Base-by-base conservation (phyloP, 345 rosid genomes). In the Carallia pectinifolia region DNA sequence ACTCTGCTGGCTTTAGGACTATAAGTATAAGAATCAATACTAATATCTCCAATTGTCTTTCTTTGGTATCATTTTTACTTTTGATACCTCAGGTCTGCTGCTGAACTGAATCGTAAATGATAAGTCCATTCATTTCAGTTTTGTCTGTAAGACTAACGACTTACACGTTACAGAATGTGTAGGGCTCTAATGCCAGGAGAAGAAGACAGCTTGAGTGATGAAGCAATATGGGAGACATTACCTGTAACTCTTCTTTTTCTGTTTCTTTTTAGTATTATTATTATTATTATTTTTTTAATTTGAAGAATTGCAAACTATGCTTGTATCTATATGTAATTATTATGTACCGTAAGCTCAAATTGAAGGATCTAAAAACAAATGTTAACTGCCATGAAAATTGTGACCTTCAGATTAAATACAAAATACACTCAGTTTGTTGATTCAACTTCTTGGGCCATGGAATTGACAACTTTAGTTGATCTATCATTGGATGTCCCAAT, bases 151-250 rank as follows among this genome's bases (percentile, higher is more conserved):
- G 39, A 19, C 12, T 65, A 53, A 39, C 62, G 38, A 56, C 58
- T 62, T 71, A 72, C 38, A 75, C 72, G 75, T 47, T 68, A 69
- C 82, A 94, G 98, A 76, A 94, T 94, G 97, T 94, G 98, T 64
- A 89, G 87, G 80, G 95, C 95, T 74, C 79, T 94, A 70, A 90
- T 91, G 96, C 97, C 97, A 1, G 96, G 93, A 58, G 98, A 94
- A 71, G 98, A 92, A 77, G 97, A 88, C 74, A 85, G 83, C 83
- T 85, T 86, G 81, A 87, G 77, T 58, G 97, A 91, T 76, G 98
- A 91, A 85, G 89, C 97, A 74, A 85, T 91, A 83, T 91, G 96
- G 98, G 97, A 94, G 77, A 89, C 98, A 29, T 85, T 94, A 54
- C 97, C 98, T 66, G 98, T 91, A 84, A 90, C 95, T 87, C 50